These are phyloP conservation scores for Zygotorulaspora sp. DNA, from an alignment of 805 yeast genomes.

Conservation along the genomic window DNA sequence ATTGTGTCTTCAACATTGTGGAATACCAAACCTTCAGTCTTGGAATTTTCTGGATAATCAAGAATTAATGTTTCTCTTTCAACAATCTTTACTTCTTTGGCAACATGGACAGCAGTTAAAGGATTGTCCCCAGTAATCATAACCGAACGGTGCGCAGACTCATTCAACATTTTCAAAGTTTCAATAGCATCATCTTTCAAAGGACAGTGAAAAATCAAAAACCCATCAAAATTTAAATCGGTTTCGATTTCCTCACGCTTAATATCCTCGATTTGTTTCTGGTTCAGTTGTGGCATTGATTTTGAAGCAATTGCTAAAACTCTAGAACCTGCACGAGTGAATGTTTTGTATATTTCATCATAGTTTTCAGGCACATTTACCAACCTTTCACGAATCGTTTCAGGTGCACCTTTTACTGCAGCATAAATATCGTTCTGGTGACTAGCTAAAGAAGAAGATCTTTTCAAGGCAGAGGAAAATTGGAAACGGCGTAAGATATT, in stretches of 20 bases:
- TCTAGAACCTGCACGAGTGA: conserved; percentile 93
- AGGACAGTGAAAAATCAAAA: conserved; percentile 95
- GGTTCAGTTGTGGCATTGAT: conserved; percentile 50
- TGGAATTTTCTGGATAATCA: conserved; percentile 70
- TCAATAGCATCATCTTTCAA: conserved; percentile 89
- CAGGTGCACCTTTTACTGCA: conserved; percentile 97
- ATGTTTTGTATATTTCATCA: conserved; percentile 81
- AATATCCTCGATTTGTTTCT: conserved; percentile 50
- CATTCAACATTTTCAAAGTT: conserved; percentile 86
- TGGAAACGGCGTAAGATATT: conserved; percentile 89
- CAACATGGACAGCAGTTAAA: conserved; percentile 96
- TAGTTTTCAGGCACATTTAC: conserved; percentile 66
- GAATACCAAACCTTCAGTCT: conserved; percentile 61
- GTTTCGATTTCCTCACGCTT: conserved; percentile 75
- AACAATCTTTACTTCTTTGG: conserved; percentile 84
- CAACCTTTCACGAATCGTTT: conserved; percentile 80
- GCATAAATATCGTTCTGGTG: conserved; percentile 57
- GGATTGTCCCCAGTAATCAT: conserved; percentile 99
- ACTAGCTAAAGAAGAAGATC: conserved; percentile 83
- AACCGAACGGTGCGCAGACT: conserved; percentile 89
- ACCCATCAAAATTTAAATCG: conserved; percentile 77
- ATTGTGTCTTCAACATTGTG: conserved; percentile 76
- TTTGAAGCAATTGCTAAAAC: conserved; percentile 94
- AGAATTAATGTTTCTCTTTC: conserved; percentile 79
- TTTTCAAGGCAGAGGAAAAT: conserved; percentile 90